Percentiles rank a stretch among this genome's conserved stretches.
Evolutionary conservation across 23 red algal species (phyloP).

Genomic region (Chondrus crispus): DNA sequence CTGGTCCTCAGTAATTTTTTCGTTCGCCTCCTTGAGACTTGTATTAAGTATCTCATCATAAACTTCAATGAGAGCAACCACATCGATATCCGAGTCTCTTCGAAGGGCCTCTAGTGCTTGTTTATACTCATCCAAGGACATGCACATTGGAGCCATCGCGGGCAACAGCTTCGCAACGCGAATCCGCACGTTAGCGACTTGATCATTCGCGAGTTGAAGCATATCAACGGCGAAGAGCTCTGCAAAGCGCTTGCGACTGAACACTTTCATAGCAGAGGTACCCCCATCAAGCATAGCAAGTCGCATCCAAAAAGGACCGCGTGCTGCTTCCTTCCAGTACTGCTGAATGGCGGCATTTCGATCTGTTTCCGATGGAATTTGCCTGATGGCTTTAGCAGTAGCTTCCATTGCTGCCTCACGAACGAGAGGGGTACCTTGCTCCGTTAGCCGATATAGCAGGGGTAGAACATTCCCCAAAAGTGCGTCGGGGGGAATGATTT

Average conservation of each 20-base stretch:
- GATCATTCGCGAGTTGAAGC: slow-evolving; percentile 59
- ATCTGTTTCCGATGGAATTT: slow-evolving; percentile 25
- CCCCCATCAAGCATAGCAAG: slow-evolving; percentile 74
- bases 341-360: slow-evolving; percentile 43
- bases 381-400: slow-evolving; percentile 44
- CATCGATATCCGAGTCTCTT: slow-evolving; percentile 63
- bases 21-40: not conserved
- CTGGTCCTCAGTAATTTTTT: not conserved
- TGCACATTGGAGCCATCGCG: slow-evolving; percentile 55
- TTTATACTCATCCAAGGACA: not conserved
- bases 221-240: slow-evolving; percentile 76
- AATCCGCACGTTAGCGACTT: slow-evolving; percentile 77
- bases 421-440: slow-evolving; percentile 67
- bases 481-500: slow-evolving; percentile 68
- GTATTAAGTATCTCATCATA: slow-evolving; percentile 10
- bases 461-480: slow-evolving; percentile 74
- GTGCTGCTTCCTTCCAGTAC: slow-evolving; percentile 56
- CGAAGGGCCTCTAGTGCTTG: slow-evolving; percentile 43
- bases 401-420: slow-evolving; percentile 71
- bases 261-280: slow-evolving; percentile 49
- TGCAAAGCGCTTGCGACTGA: slow-evolving; percentile 52
- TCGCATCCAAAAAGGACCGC: slow-evolving; percentile 79
- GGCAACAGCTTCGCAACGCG: slow-evolving; percentile 53
- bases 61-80: slow-evolving; percentile 28
- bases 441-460: slow-evolving; percentile 65